Evolutionary conservation across 2,329 filamentous ascomycete genomes (phyloP).

Genomic region (Colletotrichum caudatum): DNA sequence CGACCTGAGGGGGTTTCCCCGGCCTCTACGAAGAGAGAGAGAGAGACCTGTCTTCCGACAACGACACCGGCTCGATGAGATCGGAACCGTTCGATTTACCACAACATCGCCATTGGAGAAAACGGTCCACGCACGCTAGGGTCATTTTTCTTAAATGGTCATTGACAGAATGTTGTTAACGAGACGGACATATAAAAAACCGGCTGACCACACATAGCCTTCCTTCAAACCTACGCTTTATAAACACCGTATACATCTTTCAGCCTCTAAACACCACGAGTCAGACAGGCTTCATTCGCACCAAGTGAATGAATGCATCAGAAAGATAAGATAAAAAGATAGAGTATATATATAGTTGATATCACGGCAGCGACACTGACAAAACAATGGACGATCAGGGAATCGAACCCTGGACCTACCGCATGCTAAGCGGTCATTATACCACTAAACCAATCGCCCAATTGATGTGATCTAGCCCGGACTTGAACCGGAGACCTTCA

Average conservation of each 20-base stretch:
- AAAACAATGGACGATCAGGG: constrained; percentile 37
- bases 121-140: not conserved
- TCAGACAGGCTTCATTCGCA: not conserved
- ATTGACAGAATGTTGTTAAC: not conserved
- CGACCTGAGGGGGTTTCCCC: not conserved
- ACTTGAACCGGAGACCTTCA: constrained; percentile 42
- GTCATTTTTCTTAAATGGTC: not conserved
- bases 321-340: not conserved
- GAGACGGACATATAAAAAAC: not conserved
- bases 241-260: not conserved
- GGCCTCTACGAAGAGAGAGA: not conserved
- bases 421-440: constrained; percentile 41
- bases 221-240: not conserved
- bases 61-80: not conserved
- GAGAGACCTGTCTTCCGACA: not conserved
- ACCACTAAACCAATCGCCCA: constrained; percentile 41
- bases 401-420: constrained; percentile 42
- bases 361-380: not conserved
- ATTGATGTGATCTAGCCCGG: constrained; percentile 32
- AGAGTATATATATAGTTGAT: too few relatives aligned
- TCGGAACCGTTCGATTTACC: not conserved
- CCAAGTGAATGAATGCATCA: not conserved
- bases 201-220: not conserved
- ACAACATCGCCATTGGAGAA: not conserved
- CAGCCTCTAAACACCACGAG: too few relatives aligned